These are phyloP conservation scores for Boletus edulis DNA, from an alignment of 768 basidiomycete genomes.

Conservation along the genomic window DNA sequence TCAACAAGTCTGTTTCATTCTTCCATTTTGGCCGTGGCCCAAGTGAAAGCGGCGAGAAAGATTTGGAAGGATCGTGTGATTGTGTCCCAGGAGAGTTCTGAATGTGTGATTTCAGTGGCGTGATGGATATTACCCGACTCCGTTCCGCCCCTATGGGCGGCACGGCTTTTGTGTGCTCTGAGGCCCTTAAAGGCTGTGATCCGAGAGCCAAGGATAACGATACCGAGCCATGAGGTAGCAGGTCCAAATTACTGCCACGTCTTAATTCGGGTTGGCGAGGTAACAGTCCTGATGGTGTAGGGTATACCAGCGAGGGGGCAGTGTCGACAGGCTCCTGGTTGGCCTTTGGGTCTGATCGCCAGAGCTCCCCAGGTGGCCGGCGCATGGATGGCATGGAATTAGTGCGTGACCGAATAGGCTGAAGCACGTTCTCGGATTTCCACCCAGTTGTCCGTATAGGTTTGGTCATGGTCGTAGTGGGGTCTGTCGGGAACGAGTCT, in stretches of 20 bases:
- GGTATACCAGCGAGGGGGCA: background rate
- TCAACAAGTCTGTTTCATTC: background rate
- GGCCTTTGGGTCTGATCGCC: constrained; percentile 15
- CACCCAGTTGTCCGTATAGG: constrained; percentile 6
- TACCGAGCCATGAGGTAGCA: constrained; percentile 6
- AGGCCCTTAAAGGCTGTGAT: constrained; percentile 24
- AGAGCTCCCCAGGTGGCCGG: constrained; percentile 19
- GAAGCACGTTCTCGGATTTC: constrained; percentile 21
- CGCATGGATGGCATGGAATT: constrained; percentile 13
- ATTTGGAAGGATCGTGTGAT: background rate
- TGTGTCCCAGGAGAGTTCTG: background rate
- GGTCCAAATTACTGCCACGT: constrained; percentile 4
- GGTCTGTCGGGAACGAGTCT: background rate
- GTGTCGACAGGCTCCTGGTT: background rate
- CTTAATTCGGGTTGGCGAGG: constrained; percentile 9
- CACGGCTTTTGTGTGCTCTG: constrained; percentile 21
- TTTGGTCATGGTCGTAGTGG: constrained; percentile 2
- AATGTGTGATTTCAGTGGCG: constrained; percentile 7
- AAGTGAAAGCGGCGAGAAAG: constrained; percentile 7
- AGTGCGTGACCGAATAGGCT: constrained; percentile 13
- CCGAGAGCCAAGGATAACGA: constrained; percentile 26
- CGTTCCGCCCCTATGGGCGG: constrained; percentile 32
- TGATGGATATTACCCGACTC: constrained; percentile 19
- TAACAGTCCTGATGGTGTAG: constrained; percentile 22
- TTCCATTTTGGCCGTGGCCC: constrained; percentile 5